Evolutionary conservation across 345 rosid genomes (phyloP).

Genomic region (Acer yangbiense): DNA sequence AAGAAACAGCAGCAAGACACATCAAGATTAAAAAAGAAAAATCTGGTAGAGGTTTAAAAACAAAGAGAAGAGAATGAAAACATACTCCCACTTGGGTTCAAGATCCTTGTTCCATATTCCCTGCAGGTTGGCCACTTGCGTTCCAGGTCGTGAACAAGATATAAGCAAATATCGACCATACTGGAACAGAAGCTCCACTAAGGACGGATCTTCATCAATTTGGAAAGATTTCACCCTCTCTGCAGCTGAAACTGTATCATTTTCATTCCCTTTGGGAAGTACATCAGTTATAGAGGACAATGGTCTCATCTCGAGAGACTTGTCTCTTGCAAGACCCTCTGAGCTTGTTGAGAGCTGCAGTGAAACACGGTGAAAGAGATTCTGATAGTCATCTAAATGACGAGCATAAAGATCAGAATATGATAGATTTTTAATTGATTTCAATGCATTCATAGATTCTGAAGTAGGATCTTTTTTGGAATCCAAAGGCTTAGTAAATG

Average conservation of each 20-base stretch:
- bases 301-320: constrained; percentile 13
- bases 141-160: constrained; percentile 88
- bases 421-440: constrained; percentile 46
- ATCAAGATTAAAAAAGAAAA: neutral
- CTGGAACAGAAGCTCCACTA: constrained; percentile 83
- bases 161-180: constrained; percentile 87
- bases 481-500: constrained; percentile 67
- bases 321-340: constrained; percentile 24
- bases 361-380: constrained; percentile 74
- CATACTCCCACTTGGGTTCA: constrained; percentile 91
- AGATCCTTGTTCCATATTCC: constrained; percentile 93
- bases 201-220: constrained; percentile 77
- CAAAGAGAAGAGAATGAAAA: constrained; percentile 17
- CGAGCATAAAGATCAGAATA: constrained; percentile 64
- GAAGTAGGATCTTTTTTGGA: constrained; percentile 66
- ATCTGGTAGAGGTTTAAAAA: constrained; percentile 1
- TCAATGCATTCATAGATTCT: constrained; percentile 45
- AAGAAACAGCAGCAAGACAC: neutral
- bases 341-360: constrained; percentile 59
- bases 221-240: constrained; percentile 75
- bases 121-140: constrained; percentile 89
- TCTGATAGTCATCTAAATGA: constrained; percentile 76
- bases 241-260: constrained; percentile 50
- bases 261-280: constrained; percentile 21
- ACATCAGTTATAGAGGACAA: constrained; percentile 21